Percentiles rank a stretch among this genome's conserved stretches.
phyloP scores from a whole-genome alignment of 495 filamentous ascomycete genomes.

The Aspergillus panamensis region DNA sequence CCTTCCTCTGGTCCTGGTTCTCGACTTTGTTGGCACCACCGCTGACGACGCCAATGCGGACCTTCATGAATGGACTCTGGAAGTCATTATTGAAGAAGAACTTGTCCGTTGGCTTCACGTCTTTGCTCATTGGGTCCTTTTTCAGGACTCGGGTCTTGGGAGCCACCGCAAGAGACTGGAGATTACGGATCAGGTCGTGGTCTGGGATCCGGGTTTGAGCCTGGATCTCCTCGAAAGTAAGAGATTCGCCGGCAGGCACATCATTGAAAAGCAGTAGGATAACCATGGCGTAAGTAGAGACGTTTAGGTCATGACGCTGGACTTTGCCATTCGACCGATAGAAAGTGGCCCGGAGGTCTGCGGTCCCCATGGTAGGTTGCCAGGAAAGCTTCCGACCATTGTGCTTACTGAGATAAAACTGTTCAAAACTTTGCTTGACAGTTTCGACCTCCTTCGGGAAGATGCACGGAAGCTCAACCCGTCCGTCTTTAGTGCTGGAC shows the following conservation, averaged over 20 bases:
- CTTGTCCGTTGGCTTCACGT: conserved; percentile 71
- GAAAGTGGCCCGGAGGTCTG: conserved; percentile 80
- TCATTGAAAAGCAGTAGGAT: conserved; percentile 90
- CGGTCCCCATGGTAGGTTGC: conserved; percentile 76
- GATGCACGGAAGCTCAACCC: conserved; percentile 51
- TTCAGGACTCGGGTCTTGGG: conserved; percentile 76
- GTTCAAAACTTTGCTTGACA: conserved; percentile 81
- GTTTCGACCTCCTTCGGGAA: conserved; percentile 74
- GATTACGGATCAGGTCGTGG: conserved; percentile 71
- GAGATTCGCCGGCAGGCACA: conserved; percentile 54
- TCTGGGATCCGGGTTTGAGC: conserved; percentile 76
- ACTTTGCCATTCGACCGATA: conserved; percentile 68
- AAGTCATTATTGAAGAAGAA: conserved; percentile 88
- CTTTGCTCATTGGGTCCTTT: conserved; percentile 81
- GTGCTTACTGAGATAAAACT: conserved; percentile 84
- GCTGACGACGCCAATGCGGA: conserved; percentile 76
- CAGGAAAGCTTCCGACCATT: conserved; percentile 85
- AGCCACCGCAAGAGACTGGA: conserved; percentile 82
- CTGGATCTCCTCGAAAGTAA: conserved; percentile 84
- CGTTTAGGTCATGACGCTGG: conserved; percentile 82
- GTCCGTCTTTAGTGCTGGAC: conserved; percentile 56
- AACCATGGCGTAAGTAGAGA: conserved; percentile 89
- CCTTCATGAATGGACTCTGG: conserved; percentile 72
- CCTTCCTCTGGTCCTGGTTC: conserved; percentile 72
- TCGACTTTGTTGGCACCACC: conserved; percentile 75